A percentile compares a stretch with the other conserved stretches of the same genome.
Conservation (phyloP, 805 yeast species). For the Metschnikowia matae region DNA sequence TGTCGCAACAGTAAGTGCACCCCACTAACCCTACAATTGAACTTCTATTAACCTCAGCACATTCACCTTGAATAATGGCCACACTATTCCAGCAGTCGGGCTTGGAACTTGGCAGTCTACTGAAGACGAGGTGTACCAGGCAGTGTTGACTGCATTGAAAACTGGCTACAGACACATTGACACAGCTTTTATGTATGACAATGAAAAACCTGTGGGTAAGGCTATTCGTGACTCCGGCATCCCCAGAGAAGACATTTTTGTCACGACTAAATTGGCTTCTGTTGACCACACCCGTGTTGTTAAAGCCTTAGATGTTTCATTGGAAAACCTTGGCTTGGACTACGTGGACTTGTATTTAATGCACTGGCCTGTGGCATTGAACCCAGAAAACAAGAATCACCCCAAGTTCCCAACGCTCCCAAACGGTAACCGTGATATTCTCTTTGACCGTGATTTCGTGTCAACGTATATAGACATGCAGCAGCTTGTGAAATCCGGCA, state of each 20-base stretch:
- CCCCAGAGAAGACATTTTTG: conserved; percentile 59
- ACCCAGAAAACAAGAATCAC: conserved; percentile 31
- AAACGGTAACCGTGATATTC: conserved; percentile 34
- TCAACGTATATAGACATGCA: conserved; percentile 66
- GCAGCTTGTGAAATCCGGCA: conserved; percentile 46
- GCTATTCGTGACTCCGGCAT: conserved; percentile 54
- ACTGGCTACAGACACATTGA: conserved; percentile 49
- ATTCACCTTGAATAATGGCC: conserved; percentile 54
- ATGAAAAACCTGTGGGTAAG: conserved; percentile 62
- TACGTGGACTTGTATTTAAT: conserved; percentile 75
- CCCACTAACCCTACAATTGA: neutral
- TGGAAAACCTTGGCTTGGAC: conserved; percentile 61
- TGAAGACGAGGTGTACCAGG: conserved; percentile 50
- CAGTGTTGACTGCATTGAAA: conserved; percentile 58
- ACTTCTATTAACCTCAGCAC: neutral
- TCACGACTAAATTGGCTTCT: conserved; percentile 70
- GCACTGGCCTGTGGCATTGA: conserved; percentile 76
- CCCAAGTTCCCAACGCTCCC: conserved; percentile 33
- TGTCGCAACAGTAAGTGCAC: conserved; percentile 2
- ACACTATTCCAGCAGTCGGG: conserved; percentile 61
- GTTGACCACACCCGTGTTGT: conserved; percentile 50
- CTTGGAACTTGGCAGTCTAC: conserved; percentile 71
- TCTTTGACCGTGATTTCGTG: conserved; percentile 36
- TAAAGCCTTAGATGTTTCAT: conserved; percentile 53
- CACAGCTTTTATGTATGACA: conserved; percentile 51